These are phyloP conservation scores for Byssochlamys sp. DNA, from an alignment of 2,329 filamentous ascomycete genomes.

Conservation along the genomic window DNA sequence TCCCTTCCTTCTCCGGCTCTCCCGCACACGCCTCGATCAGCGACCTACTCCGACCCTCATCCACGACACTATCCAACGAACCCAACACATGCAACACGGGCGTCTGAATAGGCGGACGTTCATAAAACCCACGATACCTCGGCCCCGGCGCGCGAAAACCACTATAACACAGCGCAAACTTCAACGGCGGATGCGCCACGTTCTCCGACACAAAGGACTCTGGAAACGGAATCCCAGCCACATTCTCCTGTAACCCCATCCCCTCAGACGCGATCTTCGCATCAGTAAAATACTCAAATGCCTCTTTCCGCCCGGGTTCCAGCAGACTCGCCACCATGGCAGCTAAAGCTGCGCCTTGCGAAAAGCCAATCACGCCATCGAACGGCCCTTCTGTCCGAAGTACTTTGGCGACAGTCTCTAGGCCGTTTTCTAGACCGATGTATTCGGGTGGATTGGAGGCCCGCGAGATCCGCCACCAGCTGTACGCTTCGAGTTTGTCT, in stretches of 20 bases:
- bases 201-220: constrained; percentile 31
- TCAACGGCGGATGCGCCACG: constrained; percentile 45
- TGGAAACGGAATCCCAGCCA: constrained; percentile 42
- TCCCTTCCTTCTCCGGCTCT: constrained; percentile 41
- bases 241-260: background rate
- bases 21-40: constrained; percentile 58
- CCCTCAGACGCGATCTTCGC: constrained; percentile 10
- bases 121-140: constrained; percentile 60
- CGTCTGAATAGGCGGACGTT: constrained; percentile 60
- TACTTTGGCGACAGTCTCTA: constrained; percentile 52
- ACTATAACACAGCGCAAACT: constrained; percentile 67
- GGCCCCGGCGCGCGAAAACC: constrained; percentile 61
- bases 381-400: constrained; percentile 58
- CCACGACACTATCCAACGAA: constrained; percentile 76
- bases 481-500: constrained; percentile 55
- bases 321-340: constrained; percentile 63
- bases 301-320: constrained; percentile 43
- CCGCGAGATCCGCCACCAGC: constrained; percentile 64
- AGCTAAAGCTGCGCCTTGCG: constrained; percentile 65
- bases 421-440: constrained; percentile 58
- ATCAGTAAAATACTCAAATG: constrained; percentile 38
- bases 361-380: constrained; percentile 73
- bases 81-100: constrained; percentile 75
- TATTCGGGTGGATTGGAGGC: constrained; percentile 58
- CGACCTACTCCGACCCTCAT: constrained; percentile 59